Conservation (phyloP, 192 early-diverging fungal genomes). For the Hyaloraphidium curvatum region DNA sequence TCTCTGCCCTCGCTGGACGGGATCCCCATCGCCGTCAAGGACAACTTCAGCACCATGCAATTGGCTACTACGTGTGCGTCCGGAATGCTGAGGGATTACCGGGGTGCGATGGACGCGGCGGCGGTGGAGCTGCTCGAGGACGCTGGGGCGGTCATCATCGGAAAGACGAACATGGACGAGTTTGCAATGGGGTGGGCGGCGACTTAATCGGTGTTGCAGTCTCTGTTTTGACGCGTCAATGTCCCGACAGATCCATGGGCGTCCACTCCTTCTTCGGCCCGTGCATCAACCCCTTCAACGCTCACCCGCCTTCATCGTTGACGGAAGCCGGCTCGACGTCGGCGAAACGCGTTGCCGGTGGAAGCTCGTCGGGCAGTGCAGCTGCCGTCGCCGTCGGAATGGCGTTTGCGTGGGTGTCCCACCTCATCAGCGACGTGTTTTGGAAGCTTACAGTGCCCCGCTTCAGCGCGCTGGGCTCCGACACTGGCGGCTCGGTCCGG, state of each 20-base stretch:
- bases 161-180: slow-evolving; percentile 86
- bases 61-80: slow-evolving; percentile 64
- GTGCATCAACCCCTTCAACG: neutral
- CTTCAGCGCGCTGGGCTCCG: slow-evolving; percentile 64
- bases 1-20: too few relatives aligned
- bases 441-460: neutral
- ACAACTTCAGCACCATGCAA: slow-evolving; percentile 47
- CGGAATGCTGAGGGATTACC: slow-evolving; percentile 21
- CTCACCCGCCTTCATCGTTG: too few relatives aligned
- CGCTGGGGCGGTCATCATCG: slow-evolving; percentile 46
- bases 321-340: too few relatives aligned
- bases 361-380: slow-evolving; percentile 82
- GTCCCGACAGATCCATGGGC: too few relatives aligned
- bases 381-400: slow-evolving; percentile 68
- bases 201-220: too few relatives aligned
- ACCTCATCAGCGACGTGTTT: neutral
- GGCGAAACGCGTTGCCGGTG: slow-evolving; percentile 54
- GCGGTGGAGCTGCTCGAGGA: slow-evolving; percentile 35
- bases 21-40: slow-evolving; percentile 53
- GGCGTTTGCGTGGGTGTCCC: slow-evolving; percentile 42
- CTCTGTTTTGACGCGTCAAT: too few relatives aligned
- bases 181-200: slow-evolving; percentile 82
- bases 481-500: slow-evolving; percentile 89
- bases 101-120: slow-evolving; percentile 54
- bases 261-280: neutral